Percentiles rank a stretch among this genome's conserved stretches.
Conservation (phyloP, 345 rosid species). For the Gossypium australe region DNA sequence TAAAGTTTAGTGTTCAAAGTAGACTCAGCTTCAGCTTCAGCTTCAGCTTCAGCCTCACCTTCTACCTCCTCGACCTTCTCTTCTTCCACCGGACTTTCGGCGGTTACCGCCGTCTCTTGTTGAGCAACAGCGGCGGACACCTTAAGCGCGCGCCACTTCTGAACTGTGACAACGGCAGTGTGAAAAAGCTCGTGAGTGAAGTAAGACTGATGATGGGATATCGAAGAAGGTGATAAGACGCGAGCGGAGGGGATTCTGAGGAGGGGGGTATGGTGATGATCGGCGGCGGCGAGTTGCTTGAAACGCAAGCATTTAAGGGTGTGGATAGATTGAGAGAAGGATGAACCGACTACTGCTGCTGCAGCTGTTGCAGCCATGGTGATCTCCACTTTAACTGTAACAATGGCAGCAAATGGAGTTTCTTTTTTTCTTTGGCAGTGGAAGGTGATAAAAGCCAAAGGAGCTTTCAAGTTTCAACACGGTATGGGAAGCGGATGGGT, state of each 20-base stretch:
- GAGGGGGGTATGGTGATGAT: constrained; percentile 3
- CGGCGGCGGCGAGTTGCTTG: constrained; percentile 13
- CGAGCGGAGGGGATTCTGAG: constrained; percentile 22
- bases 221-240: background rate
- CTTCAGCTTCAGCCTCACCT: constrained; percentile 18
- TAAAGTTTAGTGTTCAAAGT: constrained; percentile 67
- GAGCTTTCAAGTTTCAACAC: too few species aligned
- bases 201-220: constrained; percentile 10
- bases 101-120: constrained; percentile 33
- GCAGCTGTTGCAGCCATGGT: constrained; percentile 38
- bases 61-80: background rate
- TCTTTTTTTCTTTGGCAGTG: background rate
- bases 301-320: constrained; percentile 33
- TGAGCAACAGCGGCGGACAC: constrained; percentile 42
- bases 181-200: constrained; percentile 12
- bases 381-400: background rate
- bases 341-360: constrained; percentile 30
- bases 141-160: constrained; percentile 35
- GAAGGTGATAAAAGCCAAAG: background rate
- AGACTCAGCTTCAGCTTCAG: constrained; percentile 13
- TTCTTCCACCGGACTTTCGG: constrained; percentile 21
- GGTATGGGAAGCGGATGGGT: background rate
- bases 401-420: background rate
- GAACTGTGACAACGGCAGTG: background rate
- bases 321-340: constrained; percentile 37